A percentile compares a stretch with the other conserved stretches of the same genome.
phyloP scores from a whole-genome alignment of 305 asterid genomes.

The Nicotiana rustica region DNA sequence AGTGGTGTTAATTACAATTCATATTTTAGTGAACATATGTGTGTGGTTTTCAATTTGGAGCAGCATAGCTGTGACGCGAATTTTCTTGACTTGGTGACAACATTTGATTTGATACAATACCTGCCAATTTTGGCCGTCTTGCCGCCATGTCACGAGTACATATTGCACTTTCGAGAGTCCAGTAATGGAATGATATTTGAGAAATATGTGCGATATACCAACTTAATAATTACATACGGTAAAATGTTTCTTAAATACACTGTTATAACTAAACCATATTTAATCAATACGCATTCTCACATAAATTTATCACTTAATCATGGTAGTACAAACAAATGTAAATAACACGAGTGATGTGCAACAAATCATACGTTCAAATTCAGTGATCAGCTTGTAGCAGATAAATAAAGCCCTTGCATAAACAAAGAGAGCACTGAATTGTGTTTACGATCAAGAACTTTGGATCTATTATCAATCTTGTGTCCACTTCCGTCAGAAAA shows the following conservation, averaged over 20 bases:
- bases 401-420: not conserved
- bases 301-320: not conserved
- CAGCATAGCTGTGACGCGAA: not conserved
- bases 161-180: not conserved
- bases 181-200: not conserved
- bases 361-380: not conserved
- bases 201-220: not conserved
- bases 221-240: not conserved
- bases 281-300: not conserved
- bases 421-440: constrained; percentile 6
- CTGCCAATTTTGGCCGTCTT: not conserved
- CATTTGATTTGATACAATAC: not conserved
- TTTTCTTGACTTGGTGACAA: not conserved
- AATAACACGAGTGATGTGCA: not conserved
- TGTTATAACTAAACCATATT: not conserved
- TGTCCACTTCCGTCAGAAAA: constrained; percentile 4
- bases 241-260: not conserved
- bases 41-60: not conserved
- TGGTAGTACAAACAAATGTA: not conserved
- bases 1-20: not conserved
- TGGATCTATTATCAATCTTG: not conserved
- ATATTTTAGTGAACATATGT: not conserved
- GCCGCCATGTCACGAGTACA: not conserved
- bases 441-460: not conserved
- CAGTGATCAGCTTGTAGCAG: not conserved